phyloP scores from a whole-genome alignment of 768 basidiomycete genomes.

The Mrakia blollopis region DNA sequence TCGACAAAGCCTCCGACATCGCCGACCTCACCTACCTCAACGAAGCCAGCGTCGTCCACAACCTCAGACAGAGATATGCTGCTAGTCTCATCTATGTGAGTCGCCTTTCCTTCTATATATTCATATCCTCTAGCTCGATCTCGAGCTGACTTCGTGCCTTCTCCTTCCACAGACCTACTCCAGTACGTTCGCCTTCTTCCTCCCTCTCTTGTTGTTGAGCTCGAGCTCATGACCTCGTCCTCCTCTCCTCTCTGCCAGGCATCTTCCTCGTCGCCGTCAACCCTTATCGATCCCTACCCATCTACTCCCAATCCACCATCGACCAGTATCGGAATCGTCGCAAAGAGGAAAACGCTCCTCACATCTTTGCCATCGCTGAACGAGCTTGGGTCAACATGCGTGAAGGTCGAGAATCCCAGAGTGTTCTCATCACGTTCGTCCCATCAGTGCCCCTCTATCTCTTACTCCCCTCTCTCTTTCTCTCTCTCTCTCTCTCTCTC shows the following conservation, averaged over 20 bases:
- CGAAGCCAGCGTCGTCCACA: slow-evolving; percentile 98
- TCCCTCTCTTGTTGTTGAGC: not conserved
- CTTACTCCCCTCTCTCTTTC: slow-evolving; percentile 7
- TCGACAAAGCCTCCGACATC: slow-evolving; percentile 95
- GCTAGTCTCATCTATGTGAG: slow-evolving; percentile 88
- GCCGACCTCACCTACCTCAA: slow-evolving; percentile 96
- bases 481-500: slow-evolving; percentile 12
- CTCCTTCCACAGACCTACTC: slow-evolving; percentile 67
- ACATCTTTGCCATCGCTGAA: slow-evolving; percentile 95
- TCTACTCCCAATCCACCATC: slow-evolving; percentile 82
- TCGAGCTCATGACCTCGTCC: not conserved
- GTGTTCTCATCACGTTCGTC: slow-evolving; percentile 92
- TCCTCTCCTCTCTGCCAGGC: slow-evolving; percentile 40
- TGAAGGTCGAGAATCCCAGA: slow-evolving; percentile 93
- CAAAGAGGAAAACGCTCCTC: slow-evolving; percentile 83
- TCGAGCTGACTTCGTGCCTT: not conserved
- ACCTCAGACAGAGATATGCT: slow-evolving; percentile 83
- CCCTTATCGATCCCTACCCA: slow-evolving; percentile 85
- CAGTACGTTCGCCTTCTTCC: slow-evolving; percentile 39
- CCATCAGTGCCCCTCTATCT: slow-evolving; percentile 1
- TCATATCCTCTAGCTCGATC: too few species aligned
- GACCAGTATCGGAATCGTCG: slow-evolving; percentile 52
- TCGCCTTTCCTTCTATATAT: slow-evolving; percentile 24
- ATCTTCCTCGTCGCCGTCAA: slow-evolving; percentile 98
- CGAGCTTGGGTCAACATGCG: slow-evolving; percentile 98